Conservation (phyloP, 1,139 yeast genomes). For the Yamadazyma atmosphaerica region DNA sequence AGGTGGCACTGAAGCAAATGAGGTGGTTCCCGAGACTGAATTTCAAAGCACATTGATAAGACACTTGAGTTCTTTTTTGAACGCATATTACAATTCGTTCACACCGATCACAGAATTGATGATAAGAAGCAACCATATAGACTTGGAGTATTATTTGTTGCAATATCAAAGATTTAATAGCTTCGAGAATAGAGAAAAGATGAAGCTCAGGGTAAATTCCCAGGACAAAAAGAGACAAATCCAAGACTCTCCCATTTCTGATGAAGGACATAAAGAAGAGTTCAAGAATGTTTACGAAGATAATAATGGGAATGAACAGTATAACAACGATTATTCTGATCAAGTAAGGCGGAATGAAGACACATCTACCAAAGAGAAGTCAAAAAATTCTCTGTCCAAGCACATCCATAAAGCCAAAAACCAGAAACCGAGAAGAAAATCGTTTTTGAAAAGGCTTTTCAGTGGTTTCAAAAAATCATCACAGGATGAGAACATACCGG, state of each 20-base stretch:
- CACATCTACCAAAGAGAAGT: too few species aligned
- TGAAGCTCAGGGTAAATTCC: slow-evolving; percentile 13
- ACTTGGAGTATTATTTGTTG: slow-evolving; percentile 22
- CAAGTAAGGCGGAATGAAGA: too few species aligned
- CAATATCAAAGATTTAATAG: slow-evolving; percentile 14
- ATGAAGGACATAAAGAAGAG: not conserved
- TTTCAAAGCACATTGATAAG: slow-evolving; percentile 22
- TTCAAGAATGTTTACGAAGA: not conserved
- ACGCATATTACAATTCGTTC: slow-evolving; percentile 23
- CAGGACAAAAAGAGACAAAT: slow-evolving; percentile 5
- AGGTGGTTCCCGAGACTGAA: slow-evolving; percentile 21
- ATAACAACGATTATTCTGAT: too few species aligned
- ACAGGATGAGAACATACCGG: not conserved
- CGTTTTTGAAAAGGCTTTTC: slow-evolving; percentile 22
- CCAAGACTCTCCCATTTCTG: too few species aligned
- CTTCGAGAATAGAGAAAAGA: slow-evolving; percentile 14
- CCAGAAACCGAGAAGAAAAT: slow-evolving; percentile 13
- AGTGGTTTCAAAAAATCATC: slow-evolving; percentile 11
- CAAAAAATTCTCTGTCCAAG: too few species aligned
- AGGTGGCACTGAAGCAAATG: slow-evolving; percentile 24
- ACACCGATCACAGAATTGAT: slow-evolving; percentile 24
- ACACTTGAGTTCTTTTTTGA: slow-evolving; percentile 20
- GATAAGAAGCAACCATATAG: slow-evolving; percentile 22
- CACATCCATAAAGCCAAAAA: slow-evolving; percentile 1
- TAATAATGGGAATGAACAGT: too few species aligned